Evolutionary conservation across 2,329 filamentous ascomycete genomes (phyloP).

Genomic region (Thermothelomyces thermophilus): DNA sequence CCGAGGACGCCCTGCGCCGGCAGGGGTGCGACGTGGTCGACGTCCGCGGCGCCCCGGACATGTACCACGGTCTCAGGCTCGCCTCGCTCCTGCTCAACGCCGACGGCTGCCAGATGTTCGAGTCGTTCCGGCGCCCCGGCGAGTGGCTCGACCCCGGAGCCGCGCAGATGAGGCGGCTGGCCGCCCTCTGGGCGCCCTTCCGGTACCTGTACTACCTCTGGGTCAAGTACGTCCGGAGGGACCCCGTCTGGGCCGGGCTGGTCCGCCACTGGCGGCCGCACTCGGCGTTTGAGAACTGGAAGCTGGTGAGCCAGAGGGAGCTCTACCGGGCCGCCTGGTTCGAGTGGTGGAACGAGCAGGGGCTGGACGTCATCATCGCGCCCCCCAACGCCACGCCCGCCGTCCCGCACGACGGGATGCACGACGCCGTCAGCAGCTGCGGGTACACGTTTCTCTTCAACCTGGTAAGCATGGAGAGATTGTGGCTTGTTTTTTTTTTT

Average conservation of each 20-base stretch:
- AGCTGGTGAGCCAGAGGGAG: constrained; percentile 70
- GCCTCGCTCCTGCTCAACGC: constrained; percentile 76
- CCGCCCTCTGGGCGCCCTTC: constrained; percentile 63
- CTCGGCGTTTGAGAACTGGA: constrained; percentile 73
- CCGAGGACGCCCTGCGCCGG: constrained; percentile 59
- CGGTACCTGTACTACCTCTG: constrained; percentile 86
- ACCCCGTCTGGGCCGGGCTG: constrained; percentile 71
- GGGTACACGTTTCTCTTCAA: constrained; percentile 95
- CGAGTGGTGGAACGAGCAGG: constrained; percentile 70
- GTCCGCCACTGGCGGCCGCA: constrained; percentile 68
- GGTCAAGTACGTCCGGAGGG: constrained; percentile 74
- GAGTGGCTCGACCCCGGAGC: constrained; percentile 78
- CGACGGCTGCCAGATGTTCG: constrained; percentile 76
- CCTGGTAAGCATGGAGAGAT: constrained; percentile 51
- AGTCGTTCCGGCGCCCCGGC: constrained; percentile 65
- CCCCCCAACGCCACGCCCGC: constrained; percentile 89
- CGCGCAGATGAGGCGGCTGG: constrained; percentile 65
- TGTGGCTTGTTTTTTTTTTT: too few relatives aligned
- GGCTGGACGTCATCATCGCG: constrained; percentile 71
- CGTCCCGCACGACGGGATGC: constrained; percentile 80
- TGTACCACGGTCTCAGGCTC: constrained; percentile 68
- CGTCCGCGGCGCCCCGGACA: constrained; percentile 53
- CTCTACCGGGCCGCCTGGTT: constrained; percentile 72
- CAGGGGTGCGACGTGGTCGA: constrained; percentile 71
- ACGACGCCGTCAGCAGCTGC: constrained; percentile 75